Percentiles rank a stretch among this genome's conserved stretches.
phyloP scores from a whole-genome alignment of 176 grass and related monocot species.

The Musa itinerans region DNA sequence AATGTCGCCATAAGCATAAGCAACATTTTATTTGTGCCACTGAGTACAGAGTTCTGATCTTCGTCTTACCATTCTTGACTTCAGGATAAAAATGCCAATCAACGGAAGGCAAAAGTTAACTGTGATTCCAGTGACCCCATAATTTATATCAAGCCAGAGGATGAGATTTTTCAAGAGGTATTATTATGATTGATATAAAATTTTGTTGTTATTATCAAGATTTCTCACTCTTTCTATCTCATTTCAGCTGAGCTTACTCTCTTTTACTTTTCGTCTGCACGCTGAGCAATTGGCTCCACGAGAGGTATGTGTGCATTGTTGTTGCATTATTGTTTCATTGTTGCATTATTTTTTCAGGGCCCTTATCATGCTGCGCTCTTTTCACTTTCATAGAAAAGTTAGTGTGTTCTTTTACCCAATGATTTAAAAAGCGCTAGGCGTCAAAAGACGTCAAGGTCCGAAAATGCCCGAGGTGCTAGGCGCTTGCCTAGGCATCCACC shows the following conservation, averaged over 20 bases:
- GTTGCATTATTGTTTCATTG: too few species aligned
- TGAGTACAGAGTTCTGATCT: constrained; percentile 1
- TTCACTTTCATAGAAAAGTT: too few species aligned
- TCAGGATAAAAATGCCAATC: constrained; percentile 32
- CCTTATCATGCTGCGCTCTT: too few species aligned
- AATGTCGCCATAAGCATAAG: neutral
- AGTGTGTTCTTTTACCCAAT: too few species aligned
- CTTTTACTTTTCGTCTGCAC: constrained; percentile 58
- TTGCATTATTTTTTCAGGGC: too few species aligned
- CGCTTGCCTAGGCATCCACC: too few species aligned
- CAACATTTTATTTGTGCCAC: neutral
- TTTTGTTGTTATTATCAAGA: constrained; percentile 4
- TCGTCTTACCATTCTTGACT: neutral
- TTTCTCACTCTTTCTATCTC: constrained; percentile 25
- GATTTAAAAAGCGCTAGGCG: too few species aligned
- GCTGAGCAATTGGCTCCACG: constrained; percentile 42
- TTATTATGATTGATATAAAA: neutral
- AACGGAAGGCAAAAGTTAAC: constrained; percentile 33
- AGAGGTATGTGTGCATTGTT: constrained; percentile 39
- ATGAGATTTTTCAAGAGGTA: constrained; percentile 84
- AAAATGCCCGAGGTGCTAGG: too few species aligned
- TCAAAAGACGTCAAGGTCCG: too few species aligned
- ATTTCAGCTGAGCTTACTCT: constrained; percentile 67
- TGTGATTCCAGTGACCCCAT: constrained; percentile 40
- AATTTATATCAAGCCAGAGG: constrained; percentile 75